Evolutionary conservation across 176 grass and related monocot species (phyloP).

Genomic region (Bolboschoenus planiculmis): DNA sequence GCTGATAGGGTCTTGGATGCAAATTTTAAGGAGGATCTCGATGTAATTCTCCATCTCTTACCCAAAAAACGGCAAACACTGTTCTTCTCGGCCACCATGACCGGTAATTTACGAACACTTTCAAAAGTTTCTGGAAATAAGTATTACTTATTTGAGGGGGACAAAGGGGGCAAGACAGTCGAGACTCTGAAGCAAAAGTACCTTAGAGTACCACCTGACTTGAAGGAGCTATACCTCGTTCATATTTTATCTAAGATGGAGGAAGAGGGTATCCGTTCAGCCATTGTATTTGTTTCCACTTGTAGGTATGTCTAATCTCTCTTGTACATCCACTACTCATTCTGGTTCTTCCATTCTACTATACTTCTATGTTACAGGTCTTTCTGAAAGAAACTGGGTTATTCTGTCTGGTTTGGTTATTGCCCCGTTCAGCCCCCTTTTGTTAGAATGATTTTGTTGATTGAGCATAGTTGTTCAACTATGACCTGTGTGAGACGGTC

Average conservation of each 20-base stretch:
- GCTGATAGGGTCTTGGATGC: constrained; percentile 86
- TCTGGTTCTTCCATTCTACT: background rate
- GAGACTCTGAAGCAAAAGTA: constrained; percentile 74
- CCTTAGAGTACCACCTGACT: constrained; percentile 47
- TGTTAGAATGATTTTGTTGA: background rate
- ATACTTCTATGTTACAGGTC: background rate
- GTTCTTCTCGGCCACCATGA: constrained; percentile 96
- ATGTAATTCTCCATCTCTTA: constrained; percentile 66
- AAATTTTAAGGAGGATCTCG: constrained; percentile 85
- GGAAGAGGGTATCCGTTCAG: constrained; percentile 48
- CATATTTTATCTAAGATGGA: constrained; percentile 75
- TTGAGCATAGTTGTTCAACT: background rate
- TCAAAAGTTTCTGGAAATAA: constrained; percentile 76
- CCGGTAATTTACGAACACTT: constrained; percentile 63
- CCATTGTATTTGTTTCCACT: constrained; percentile 71
- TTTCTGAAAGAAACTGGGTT: background rate
- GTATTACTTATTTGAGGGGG: constrained; percentile 77
- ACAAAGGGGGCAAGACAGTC: constrained; percentile 88
- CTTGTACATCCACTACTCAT: background rate
- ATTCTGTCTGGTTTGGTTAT: background rate
- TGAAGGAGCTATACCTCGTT: constrained; percentile 76
- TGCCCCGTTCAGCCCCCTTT: background rate
- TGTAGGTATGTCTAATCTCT: constrained; percentile 51
- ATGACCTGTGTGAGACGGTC: background rate
- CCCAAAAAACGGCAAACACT: constrained; percentile 80